Conservation (phyloP, 2,329 filamentous ascomycete genomes). For the Teratosphaeria pseudoeucalypti region DNA sequence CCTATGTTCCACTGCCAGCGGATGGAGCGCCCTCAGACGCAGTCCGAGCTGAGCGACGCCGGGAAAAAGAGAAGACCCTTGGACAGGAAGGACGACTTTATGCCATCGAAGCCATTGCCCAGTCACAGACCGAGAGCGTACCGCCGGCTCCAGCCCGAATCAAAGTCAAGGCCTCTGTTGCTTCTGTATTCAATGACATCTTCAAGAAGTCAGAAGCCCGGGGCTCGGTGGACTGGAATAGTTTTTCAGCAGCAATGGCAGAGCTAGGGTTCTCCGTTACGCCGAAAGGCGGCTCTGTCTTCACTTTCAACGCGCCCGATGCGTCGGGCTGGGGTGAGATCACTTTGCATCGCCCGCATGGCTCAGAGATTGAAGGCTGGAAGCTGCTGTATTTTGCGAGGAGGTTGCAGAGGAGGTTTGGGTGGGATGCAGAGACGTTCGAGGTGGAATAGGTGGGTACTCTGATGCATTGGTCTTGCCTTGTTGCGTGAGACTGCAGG, state of each 20-base stretch:
- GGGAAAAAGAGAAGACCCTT: constrained; percentile 9
- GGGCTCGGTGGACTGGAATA: constrained; percentile 7
- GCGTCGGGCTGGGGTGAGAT: constrained; percentile 4
- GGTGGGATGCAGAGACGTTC: constrained; percentile 8
- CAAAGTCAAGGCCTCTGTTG: constrained; percentile 9
- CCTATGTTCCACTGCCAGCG: constrained; percentile 2
- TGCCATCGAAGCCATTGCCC: constrained; percentile 4
- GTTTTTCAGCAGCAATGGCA: constrained; percentile 8
- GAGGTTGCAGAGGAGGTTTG: constrained; percentile 5
- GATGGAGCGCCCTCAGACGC: constrained; percentile 3
- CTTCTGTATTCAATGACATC: constrained; percentile 7
- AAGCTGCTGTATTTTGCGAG: constrained; percentile 5
- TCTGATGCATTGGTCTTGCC: too few relatives aligned
- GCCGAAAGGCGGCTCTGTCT: constrained; percentile 8
- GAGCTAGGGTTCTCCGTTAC: constrained; percentile 10
- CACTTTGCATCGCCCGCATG: constrained; percentile 10
- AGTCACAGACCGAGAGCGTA: neutral
- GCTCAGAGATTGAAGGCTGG: constrained; percentile 10
- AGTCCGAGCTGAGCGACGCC: constrained; percentile 4
- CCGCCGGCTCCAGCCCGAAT: constrained; percentile 2
- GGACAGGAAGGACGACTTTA: constrained; percentile 3
- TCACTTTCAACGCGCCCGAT: constrained; percentile 7
- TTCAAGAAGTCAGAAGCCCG: constrained; percentile 7
- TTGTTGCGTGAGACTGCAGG: too few relatives aligned
- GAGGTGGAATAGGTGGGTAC: neutral